Evolutionary conservation across 345 rosid species (phyloP).

Genomic region (Eucalyptus marginata): DNA sequence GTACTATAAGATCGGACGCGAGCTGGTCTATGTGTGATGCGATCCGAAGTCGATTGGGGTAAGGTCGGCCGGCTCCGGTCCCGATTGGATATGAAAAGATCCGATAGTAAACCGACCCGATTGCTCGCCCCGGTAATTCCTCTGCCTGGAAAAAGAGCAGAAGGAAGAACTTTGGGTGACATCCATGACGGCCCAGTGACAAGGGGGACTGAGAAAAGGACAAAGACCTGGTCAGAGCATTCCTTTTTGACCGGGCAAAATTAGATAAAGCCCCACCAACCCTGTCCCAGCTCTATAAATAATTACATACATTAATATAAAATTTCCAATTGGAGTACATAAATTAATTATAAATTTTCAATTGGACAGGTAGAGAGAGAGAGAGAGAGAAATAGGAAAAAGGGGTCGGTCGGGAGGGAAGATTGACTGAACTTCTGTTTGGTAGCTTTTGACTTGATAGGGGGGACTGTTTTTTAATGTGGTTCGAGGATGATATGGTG

Average conservation of each 20-base stretch:
- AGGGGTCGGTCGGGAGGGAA: background rate
- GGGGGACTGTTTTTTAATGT: background rate
- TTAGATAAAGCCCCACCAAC: background rate
- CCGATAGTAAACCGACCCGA: background rate
- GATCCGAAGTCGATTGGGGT: background rate
- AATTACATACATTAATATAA: background rate
- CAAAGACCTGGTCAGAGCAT: background rate
- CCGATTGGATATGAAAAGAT: too few species aligned
- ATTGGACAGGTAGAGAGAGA: background rate
- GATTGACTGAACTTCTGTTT: background rate
- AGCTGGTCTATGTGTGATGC: fast-evolving
- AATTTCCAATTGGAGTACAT: background rate
- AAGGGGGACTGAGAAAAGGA: background rate
- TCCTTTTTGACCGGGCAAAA: background rate
- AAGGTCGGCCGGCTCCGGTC: background rate
- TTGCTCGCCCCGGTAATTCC: background rate
- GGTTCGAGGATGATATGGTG: background rate
- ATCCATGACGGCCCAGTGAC: background rate
- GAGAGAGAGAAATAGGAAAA: background rate
- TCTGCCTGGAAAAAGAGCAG: too few species aligned
- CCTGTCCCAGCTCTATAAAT: background rate
- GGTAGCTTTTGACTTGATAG: background rate
- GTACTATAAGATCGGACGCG: fast-evolving
- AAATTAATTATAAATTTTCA: background rate
- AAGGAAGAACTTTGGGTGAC: background rate